Evolutionary conservation across 805 yeast species (phyloP), one percentile per base, ranked within the genome.

Genomic region (Isabelozyma rhagii): DNA sequence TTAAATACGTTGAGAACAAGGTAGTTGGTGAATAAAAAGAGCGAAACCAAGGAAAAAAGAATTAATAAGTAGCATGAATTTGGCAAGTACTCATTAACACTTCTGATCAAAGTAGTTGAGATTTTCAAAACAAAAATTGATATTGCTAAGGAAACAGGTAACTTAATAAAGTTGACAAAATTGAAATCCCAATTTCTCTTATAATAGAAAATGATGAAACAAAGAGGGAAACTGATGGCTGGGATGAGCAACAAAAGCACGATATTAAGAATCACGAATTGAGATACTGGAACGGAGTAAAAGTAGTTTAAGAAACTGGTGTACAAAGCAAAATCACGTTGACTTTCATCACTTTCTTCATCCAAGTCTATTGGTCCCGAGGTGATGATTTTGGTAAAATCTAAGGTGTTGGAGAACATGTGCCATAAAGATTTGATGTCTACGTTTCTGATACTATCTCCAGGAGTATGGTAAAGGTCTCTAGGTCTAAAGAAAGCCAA

Each of bases 401-500:
- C 94, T 57, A 87, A 66, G 0, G 96, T 74, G 47, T 81, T 84
- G 4, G 84, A 77, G 36, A 88, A 73, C 97, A 92, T 92, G 61
- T 89, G 93, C 85, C 93, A 87, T 43, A 92, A 68, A 0, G 96
- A 85, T 42, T 79, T 84, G 51, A 77, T 80, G 15, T 85, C 71
- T 11, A 89, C 78, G 51, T 83, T 82, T 45, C 76, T 72, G 43
- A 88, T 85, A 44, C 80, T 80, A 65, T 92, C 97, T 43, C 81
- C 74, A 13, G 72, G 68, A 1, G 97, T 92, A 62, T 92, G 97
- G 58, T 92, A 92, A 41, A 88, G 67, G 46, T 87, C 81, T 59
- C 97, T 78, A 21, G 97, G 96, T 59, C 83, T 85, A 64, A 81
- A 90, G 64, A 92, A 92, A 1, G 97, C 97, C 57, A 92, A 80